These are phyloP conservation scores for Plenodomus tracheiphilus DNA, from an alignment of 2,329 filamentous ascomycete species.

Conservation along the genomic window DNA sequence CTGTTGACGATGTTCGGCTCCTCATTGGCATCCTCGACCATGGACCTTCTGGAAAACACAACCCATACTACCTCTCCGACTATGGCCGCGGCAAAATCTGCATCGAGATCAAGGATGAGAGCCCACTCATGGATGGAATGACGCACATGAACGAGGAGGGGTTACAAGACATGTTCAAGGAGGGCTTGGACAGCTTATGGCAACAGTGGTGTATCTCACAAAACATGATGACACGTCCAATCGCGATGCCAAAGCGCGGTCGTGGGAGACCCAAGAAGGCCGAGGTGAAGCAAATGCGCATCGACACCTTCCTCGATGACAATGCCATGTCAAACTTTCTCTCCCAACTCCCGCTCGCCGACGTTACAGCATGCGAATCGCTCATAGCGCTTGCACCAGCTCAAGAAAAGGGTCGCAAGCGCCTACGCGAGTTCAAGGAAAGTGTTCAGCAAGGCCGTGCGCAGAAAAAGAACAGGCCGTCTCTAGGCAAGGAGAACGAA, in stretches of 20 bases:
- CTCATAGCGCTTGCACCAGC: conserved; percentile 59
- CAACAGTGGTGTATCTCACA: conserved; percentile 41
- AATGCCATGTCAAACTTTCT: conserved; percentile 54
- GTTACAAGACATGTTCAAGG: conserved; percentile 56
- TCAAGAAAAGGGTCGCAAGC: conserved; percentile 67
- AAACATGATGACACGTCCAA: conserved; percentile 28
- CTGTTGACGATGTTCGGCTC: conserved; percentile 50
- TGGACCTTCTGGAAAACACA: conserved; percentile 30
- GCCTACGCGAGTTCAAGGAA: conserved; percentile 69
- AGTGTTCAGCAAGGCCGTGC: conserved; percentile 51
- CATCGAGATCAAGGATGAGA: conserved; percentile 43
- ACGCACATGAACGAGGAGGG: conserved; percentile 50
- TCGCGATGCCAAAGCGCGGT: conserved; percentile 40
- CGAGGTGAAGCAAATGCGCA: conserved; percentile 49
- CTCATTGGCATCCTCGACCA: conserved; percentile 48
- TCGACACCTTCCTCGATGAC: conserved; percentile 49
- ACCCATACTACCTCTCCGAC: conserved; percentile 47
- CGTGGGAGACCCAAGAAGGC: conserved; percentile 38
- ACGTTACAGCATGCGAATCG: conserved; percentile 58
- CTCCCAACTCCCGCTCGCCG: conserved; percentile 58
- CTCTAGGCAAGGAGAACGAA: conserved; percentile 38
- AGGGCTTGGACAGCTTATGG: conserved; percentile 52
- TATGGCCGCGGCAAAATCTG: conserved; percentile 50
- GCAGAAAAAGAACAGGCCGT: conserved; percentile 35
- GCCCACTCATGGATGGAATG: conserved; percentile 29